Evolutionary conservation across 352 stramenopile genomes (phyloP), one percentile per base, ranked within the genome.

Genomic region (Blastocystis sp.): DNA sequence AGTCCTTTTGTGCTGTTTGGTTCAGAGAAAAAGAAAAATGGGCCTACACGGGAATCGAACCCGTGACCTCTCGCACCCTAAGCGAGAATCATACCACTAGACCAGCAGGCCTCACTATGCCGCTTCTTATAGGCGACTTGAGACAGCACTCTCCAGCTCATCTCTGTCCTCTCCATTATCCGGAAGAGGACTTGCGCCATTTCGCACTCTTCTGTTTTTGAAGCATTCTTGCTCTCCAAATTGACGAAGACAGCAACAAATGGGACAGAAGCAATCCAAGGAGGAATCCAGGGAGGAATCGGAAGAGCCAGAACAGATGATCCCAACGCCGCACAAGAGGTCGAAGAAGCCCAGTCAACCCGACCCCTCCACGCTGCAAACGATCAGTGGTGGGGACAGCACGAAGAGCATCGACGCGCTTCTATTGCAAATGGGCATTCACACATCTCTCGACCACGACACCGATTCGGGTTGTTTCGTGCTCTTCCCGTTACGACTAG

Each of bases 11-110:
- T 11, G 3, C 6, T 84, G 74, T 84, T 84, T 84, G 74, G 68
- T 84, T 2, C 9, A 3, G 28, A 9, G 52, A 60, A 38, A 60
- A 76, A 24, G 45, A 69, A 84, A 84, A 42, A 84, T 69, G 74
- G 74, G 74, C 74, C 74, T 84, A 84, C 74, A 84, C 74, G 74
- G 74, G 74, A 84, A 84, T 84, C 74, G 74, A 84, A 84, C 74
- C 74, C 74, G 74, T 84, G 74, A 84, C 74, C 74, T 84, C 74
- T 84, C 74, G 74, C 74, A 84, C 74, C 74, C 74, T 84, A 84
- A 84, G 74, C 74, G 74, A 84, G 74, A 84, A 84, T 84, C 74
- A 84, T 84, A 84, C 74, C 74, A 84, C 74, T 84, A 84, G 74
- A 84, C 74, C 74, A 84, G 74, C 74, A 84, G 74, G 74, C 74